Evolutionary conservation across 768 basidiomycete genomes (phyloP), one percentile per base, ranked within the genome.

Genomic region (Suillus fuscotomentosus): DNA sequence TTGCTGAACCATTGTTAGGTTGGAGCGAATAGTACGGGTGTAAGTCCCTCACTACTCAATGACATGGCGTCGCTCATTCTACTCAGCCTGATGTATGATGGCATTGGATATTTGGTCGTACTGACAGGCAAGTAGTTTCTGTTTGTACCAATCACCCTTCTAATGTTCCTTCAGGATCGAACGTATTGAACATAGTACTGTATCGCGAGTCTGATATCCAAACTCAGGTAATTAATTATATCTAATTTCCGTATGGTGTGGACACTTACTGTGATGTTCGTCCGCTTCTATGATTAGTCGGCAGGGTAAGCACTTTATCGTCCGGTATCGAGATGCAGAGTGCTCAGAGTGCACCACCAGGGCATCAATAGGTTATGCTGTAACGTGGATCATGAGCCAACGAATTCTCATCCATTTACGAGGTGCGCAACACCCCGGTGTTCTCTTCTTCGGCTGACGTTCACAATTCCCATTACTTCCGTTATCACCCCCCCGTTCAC

Each of bases 41-140:
- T 75, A 68, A 69, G 72, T 0, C 15, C 20, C 47, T 20, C 39
- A 55, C 59, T 14, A 0, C 41, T 56, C 45, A 51, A 48, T 38
- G 45, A 38, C 70, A 3, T 76, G 42, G 15, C 43, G 31, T 27
- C 15, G 24, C n/a, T 50, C 24, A 36, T 34, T 8, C 66, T n/a
- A n/a, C 42, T 5, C 65, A 90, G 87, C 75, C 86, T 90, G 84
- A 76, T 91, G 4, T 86, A 85, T 62, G 88, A 91, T 66, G 89
- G 89, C 31, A 74, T 90, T 27, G 82, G 84, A 27, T 90, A 88
- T 70, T 85, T 89, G 63, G 67, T 87, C 34, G 78, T 78, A 3
- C 74, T 90, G 53, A 86, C 87, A 31, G 78, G 85, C 84, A 67
- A 24, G 71, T 42, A 45, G 22, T 8, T 22, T 60, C 17, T 20